Percentiles rank a stretch among this genome's conserved stretches.
These are phyloP conservation scores for Cystobasidiaceae sp. DNA, from an alignment of 1,284 basidiomycete species.

Conservation along the genomic window DNA sequence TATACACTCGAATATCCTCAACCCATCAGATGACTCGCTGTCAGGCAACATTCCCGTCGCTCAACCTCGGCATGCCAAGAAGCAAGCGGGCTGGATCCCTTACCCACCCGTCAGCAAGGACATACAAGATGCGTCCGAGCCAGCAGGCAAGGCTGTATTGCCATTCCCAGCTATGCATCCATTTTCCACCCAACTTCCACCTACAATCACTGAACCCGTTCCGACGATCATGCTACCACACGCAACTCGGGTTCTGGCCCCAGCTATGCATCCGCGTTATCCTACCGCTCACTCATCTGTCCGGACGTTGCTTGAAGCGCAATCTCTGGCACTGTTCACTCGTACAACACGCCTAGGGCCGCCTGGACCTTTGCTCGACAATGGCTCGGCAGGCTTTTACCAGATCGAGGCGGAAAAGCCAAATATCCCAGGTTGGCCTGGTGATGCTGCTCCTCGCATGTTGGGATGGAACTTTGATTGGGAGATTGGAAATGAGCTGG, in stretches of 20 bases:
- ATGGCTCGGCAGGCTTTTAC: conserved; percentile 40
- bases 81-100: conserved; percentile 40
- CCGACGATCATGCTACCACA: conserved; percentile 34
- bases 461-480: conserved; percentile 31
- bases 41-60: conserved; percentile 36
- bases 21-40: conserved; percentile 36
- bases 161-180: conserved; percentile 35
- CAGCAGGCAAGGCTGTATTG: conserved; percentile 19
- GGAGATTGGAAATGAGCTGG: conserved; percentile 27
- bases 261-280: conserved; percentile 32
- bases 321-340: conserved; percentile 36
- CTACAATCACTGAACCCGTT: conserved; percentile 38
- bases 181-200: conserved; percentile 39
- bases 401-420: conserved; percentile 31
- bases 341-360: conserved; percentile 42
- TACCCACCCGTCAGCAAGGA: conserved; percentile 30
- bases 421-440: conserved; percentile 22
- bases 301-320: conserved; percentile 28
- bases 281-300: conserved; percentile 33
- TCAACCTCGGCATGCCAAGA: conserved; percentile 33
- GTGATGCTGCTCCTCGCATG: conserved; percentile 24
- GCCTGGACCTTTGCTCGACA: conserved; percentile 40
- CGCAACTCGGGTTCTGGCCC: conserved; percentile 29
- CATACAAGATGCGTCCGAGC: conserved; percentile 21
- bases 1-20: conserved; percentile 29